Percentiles rank a stretch among this genome's conserved stretches.
phyloP scores from a whole-genome alignment of 1,284 basidiomycete species.

The Leccinum ponderosum region DNA sequence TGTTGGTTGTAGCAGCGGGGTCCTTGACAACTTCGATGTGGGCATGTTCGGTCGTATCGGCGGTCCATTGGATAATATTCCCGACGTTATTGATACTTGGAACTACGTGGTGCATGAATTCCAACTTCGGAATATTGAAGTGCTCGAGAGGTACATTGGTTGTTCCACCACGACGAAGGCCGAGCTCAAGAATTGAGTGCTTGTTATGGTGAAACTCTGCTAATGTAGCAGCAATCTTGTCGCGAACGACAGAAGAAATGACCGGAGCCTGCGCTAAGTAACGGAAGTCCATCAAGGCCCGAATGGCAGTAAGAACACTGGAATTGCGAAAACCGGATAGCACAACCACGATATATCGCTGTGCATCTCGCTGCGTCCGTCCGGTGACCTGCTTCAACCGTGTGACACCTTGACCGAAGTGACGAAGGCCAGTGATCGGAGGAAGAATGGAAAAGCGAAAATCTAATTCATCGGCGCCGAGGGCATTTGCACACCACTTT shows the following conservation, averaged over 20 bases:
- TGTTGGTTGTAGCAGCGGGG: background rate
- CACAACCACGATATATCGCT: too few species aligned
- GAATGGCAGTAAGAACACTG: conserved; percentile 27
- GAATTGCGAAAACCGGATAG: conserved; percentile 28
- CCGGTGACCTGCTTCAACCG: too few species aligned
- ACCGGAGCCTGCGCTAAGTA: background rate
- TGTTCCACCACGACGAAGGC: background rate
- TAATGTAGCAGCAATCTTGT: background rate
- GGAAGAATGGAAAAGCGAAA: conserved; percentile 6
- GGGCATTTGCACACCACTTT: background rate
- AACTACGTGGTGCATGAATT: conserved; percentile 34
- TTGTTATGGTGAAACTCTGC: conserved; percentile 14
- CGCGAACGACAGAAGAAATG: conserved; percentile 8
- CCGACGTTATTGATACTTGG: conserved; percentile 19
- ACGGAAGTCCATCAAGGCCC: conserved; percentile 25
- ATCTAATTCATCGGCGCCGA: background rate
- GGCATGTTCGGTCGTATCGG: background rate
- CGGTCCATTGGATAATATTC: background rate
- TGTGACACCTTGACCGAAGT: background rate
- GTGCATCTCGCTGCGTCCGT: too few species aligned
- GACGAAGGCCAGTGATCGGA: background rate
- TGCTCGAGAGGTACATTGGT: background rate
- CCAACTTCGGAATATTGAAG: conserved; percentile 24
- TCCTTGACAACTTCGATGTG: background rate
- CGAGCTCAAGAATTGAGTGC: conserved; percentile 7